Evolutionary conservation across 2,329 filamentous ascomycete species (phyloP).

Genomic region (Aspergillus carbonarius): DNA sequence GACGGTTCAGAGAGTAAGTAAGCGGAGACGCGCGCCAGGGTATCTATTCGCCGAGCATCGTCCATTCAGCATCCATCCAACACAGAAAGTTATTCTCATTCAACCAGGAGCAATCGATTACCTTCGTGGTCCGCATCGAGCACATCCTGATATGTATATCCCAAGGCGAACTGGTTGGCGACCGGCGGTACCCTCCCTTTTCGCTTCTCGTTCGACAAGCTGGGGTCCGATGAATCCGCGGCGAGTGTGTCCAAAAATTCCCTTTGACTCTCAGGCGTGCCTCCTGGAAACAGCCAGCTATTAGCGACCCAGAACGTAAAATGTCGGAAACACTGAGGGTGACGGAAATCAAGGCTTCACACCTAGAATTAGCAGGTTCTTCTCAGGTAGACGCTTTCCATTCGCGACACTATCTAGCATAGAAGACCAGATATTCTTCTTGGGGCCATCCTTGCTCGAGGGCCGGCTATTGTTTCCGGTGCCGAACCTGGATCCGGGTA

Average conservation of each 20-base stretch:
- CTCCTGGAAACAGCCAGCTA: constrained; percentile 55
- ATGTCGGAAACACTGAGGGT: constrained; percentile 2
- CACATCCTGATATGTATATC: constrained; percentile 94
- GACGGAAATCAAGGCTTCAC: constrained; percentile 29
- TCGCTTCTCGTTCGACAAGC: constrained; percentile 47
- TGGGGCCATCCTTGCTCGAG: constrained; percentile 62
- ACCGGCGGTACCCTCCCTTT: constrained; percentile 67
- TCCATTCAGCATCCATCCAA: neutral
- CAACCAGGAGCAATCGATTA: constrained; percentile 31
- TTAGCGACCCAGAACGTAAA: constrained; percentile 13
- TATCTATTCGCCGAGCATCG: constrained; percentile 57
- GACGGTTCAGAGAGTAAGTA: constrained; percentile 87
- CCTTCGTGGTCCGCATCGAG: constrained; percentile 91
- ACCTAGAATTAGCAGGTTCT: constrained; percentile 86
- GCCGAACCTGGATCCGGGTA: constrained; percentile 32
- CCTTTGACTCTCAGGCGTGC: constrained; percentile 76
- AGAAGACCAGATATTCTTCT: constrained; percentile 90
- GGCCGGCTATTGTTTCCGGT: constrained; percentile 39
- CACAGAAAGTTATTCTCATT: neutral
- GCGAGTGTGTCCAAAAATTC: constrained; percentile 71
- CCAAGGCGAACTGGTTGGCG: constrained; percentile 87
- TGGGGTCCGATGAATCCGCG: constrained; percentile 43
- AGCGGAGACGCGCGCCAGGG: constrained; percentile 81
- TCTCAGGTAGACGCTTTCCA: constrained; percentile 85
- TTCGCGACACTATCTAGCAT: constrained; percentile 89